Evolutionary conservation across 805 yeast genomes (phyloP).

Genomic region (Metschnikowia gruessii): DNA sequence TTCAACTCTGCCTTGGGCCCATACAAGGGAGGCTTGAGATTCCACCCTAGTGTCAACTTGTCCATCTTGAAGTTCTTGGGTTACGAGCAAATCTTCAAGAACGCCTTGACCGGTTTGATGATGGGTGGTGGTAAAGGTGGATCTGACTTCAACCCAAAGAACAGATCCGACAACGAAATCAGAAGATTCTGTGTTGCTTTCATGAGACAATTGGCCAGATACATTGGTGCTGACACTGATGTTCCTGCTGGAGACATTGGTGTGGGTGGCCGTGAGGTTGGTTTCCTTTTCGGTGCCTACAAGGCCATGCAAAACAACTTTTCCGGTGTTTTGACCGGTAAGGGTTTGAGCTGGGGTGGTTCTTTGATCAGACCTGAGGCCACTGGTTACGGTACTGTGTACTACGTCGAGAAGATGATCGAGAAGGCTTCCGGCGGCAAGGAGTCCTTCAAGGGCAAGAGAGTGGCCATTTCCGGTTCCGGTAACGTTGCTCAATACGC

Average conservation of each 20-base stretch:
- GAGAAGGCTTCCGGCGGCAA: conserved; percentile 87
- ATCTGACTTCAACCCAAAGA: conserved; percentile 96
- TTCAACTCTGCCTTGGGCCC: conserved; percentile 98
- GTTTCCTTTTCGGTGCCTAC: conserved; percentile 96
- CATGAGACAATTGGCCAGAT: conserved; percentile 93
- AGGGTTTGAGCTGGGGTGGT: conserved; percentile 98
- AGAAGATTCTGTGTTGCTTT: conserved; percentile 95
- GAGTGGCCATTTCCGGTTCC: conserved; percentile 95
- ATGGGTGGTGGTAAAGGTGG: conserved; percentile 99
- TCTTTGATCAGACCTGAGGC: conserved; percentile 99
- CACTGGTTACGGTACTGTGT: conserved; percentile 96
- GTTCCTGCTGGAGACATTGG: conserved; percentile 99
- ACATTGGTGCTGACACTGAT: conserved; percentile 96
- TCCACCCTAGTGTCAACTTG: conserved; percentile 95
- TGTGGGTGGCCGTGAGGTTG: conserved; percentile 95
- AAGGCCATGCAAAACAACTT: conserved; percentile 85
- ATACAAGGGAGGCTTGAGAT: conserved; percentile 97
- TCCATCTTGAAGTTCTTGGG: conserved; percentile 95
- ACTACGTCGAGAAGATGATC: conserved; percentile 97
- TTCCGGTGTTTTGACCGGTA: conserved; percentile 98
- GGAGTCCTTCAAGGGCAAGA: conserved; percentile 88
- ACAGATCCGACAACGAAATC: conserved; percentile 87
- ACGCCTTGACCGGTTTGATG: conserved; percentile 93
- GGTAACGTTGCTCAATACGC: conserved; percentile 99
- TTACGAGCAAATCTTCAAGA: conserved; percentile 97